phyloP scores from a whole-genome alignment of 805 yeast genomes.

The Candida alai region DNA sequence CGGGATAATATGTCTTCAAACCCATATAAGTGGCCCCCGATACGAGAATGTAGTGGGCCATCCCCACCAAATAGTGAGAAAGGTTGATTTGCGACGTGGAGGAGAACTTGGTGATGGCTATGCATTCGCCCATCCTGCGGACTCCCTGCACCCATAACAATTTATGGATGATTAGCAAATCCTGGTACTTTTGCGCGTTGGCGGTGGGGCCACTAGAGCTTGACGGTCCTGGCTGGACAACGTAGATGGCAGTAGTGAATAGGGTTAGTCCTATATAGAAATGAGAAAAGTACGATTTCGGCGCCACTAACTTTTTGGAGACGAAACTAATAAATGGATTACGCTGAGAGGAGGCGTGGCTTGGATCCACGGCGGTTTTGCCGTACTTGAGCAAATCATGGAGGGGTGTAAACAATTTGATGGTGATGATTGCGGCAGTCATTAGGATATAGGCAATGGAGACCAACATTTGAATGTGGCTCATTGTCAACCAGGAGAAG shows the following conservation, averaged over 20 bases:
- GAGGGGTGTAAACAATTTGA: conserved; percentile 15
- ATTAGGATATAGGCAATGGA: background rate
- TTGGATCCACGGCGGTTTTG: conserved; percentile 10
- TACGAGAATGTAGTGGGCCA: conserved; percentile 52
- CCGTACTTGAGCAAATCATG: conserved; percentile 22
- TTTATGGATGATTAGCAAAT: conserved; percentile 18
- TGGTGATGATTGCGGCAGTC: conserved; percentile 11
- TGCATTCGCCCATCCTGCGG: conserved; percentile 55
- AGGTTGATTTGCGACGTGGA: conserved; percentile 53
- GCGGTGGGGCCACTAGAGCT: background rate
- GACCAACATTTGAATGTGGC: background rate
- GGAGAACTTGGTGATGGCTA: conserved; percentile 45
- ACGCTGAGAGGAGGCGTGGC: background rate
- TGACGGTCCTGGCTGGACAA: background rate
- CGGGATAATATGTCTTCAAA: conserved; percentile 15
- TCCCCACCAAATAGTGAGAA: conserved; percentile 63
- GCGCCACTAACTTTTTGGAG: conserved; percentile 42
- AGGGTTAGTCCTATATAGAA: conserved; percentile 50
- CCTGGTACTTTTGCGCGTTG: conserved; percentile 10
- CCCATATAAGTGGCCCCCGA: conserved; percentile 33
- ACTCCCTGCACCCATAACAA: conserved; percentile 44
- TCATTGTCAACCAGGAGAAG: background rate
- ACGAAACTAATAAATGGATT: conserved; percentile 7
- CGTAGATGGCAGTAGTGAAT: conserved; percentile 5
- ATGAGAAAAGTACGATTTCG: conserved; percentile 60